Evolutionary conservation across 345 rosid species (phyloP), one percentile per base, ranked within the genome.

Genomic region (Bruguiera gymnorhiza): DNA sequence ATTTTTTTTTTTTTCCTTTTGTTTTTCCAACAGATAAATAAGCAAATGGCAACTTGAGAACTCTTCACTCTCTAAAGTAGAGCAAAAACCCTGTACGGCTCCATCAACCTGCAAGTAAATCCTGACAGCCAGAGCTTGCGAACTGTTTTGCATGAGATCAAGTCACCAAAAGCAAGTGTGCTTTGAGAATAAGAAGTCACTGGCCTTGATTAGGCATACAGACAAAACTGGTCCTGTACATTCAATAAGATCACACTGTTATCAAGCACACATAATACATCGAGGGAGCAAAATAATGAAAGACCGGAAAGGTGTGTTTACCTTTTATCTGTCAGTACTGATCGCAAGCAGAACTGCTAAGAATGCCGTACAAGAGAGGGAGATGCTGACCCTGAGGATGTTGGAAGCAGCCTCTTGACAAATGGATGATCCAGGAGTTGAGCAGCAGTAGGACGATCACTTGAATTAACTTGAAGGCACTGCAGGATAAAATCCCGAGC

Each of bases 371-470:
- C 74, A 34, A 78, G 34, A 65, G 70, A 53, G 65, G 95, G 87
- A 64, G 89, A 85, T 13, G 87, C 84, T 43, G 83, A 76, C 52
- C 91, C 89, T 57, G 78, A 86, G 10, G 62, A 69, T 8, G 84
- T 54, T n/a, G 80, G 59, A 56, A 80, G 80, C 57, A 78, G 79
- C 75, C 86, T 86, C 77, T 66, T 86, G 61, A 89, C 86, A 83
- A 94, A 94, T 67, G 93, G 77, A 76, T 94, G 98, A 64, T 82
- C 77, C 66, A 93, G 76, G 54, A 91, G 89, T 70, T 76, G 76
- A 67, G 85, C 88, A 27, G 98, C 96, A 62, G 90, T 75, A 70
- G 96, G 96, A 23, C 97, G 96, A 60, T 77, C 71, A 51, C 77
- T 63, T 0, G 96, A 92, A 81, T 89, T 75, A 61, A 83, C 91